Evolutionary conservation across 2,329 filamentous ascomycete species (phyloP), one percentile per base, ranked within the genome.

Genomic region (Exophiala phaeomuriformis): DNA sequence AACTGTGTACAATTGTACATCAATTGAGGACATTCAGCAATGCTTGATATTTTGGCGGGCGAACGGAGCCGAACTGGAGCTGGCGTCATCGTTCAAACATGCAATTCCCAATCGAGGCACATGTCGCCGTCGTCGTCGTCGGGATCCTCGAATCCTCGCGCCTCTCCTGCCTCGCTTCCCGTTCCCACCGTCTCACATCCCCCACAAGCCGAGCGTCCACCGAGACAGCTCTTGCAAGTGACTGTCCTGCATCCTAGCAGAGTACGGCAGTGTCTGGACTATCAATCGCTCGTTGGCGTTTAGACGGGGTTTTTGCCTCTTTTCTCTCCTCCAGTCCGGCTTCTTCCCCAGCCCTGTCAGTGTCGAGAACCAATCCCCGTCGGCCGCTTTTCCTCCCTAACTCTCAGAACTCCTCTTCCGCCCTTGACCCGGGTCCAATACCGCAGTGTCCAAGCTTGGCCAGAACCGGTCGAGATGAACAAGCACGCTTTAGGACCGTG

Each of bases 151-250:
- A 19, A 19, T 19, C 33, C 10, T 10, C 28, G 6, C 36, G 4
- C 4, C 36, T 39, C 36, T n/a, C 12, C 9, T 39, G 39, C 39
- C 39, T 41, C 39, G 39, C 39, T 41, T 28, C 39, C 39, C 5
- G 3, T 10, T 27, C 39, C 6, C n/a, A 36, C 43, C 19, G 19
- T 19, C 19, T 31, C n/a, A 31, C 30, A 47, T 55, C 57, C 53
- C 51, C 53, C 53, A 40, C 52, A 39, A 49, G 53, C 57, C 57
- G 57, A 57, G 52, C 51, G 31, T 57, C 46, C 47, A 52, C 57
- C 57, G 57, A 59, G 19, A 19, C 19, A 19, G 19, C 19, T 19
- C 19, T 32, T 32, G 35, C 49, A 44, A 37, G 35, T 8, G 19
- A 19, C 19, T 19, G 19, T 19, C 19, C 19, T 19, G 19, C 19